Conservation (phyloP, 345 rosid species). For the Hypericum perforatum region DNA sequence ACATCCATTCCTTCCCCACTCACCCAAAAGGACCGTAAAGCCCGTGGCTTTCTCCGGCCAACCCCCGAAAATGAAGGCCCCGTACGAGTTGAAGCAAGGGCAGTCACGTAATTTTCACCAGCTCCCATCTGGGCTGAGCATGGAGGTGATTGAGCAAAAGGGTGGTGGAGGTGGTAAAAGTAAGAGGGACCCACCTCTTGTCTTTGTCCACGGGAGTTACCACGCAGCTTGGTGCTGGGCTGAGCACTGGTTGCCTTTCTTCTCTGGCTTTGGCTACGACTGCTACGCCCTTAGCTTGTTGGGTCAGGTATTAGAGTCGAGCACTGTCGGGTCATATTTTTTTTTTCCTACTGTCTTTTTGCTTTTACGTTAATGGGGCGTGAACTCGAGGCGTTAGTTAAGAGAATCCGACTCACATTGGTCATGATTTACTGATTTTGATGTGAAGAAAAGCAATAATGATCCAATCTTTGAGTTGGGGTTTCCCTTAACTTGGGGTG, state of each 20-base stretch:
- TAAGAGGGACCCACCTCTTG: slow-evolving; percentile 39
- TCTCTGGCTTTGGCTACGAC: slow-evolving; percentile 66
- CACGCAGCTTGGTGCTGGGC: slow-evolving; percentile 99
- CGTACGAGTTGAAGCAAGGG: slow-evolving; percentile 51
- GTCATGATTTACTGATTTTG: too few species aligned
- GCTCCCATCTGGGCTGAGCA: slow-evolving; percentile 71
- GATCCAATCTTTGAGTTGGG: too few species aligned
- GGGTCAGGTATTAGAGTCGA: slow-evolving; percentile 13
- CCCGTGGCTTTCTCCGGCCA: slow-evolving; percentile 31
- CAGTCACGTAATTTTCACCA: slow-evolving; percentile 58
- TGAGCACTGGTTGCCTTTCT: slow-evolving; percentile 82
- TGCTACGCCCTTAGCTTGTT: slow-evolving; percentile 73
- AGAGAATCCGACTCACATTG: too few species aligned
- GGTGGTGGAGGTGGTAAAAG: not conserved
- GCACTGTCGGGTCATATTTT: too few species aligned
- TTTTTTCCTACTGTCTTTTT: too few species aligned
- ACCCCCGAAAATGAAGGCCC: slow-evolving; percentile 19
- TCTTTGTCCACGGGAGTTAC: slow-evolving; percentile 86
- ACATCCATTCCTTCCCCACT: slow-evolving; percentile 1
- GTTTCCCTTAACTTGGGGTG: too few species aligned
- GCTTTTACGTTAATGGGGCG: too few species aligned
- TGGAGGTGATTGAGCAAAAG: slow-evolving; percentile 75
- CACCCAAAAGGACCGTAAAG: slow-evolving; percentile 10
- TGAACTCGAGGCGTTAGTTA: too few species aligned
- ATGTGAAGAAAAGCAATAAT: too few species aligned